Evolutionary conservation across 768 basidiomycete genomes (phyloP).

Genomic region (Rhodotorula graminis): DNA sequence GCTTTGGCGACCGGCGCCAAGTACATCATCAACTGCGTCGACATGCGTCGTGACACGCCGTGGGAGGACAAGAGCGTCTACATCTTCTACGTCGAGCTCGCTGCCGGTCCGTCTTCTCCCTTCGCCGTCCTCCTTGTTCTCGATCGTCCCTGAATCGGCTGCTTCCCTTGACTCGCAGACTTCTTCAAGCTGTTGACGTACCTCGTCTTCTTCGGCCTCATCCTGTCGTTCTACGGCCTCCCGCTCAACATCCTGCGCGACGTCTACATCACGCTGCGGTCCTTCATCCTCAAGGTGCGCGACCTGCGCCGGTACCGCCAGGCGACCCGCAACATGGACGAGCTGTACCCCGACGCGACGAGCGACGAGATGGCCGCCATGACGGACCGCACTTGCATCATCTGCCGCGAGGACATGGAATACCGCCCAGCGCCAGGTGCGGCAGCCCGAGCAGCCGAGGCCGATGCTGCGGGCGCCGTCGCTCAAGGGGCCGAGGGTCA

Average conservation of each 20-base stretch:
- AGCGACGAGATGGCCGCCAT: conserved; percentile 72
- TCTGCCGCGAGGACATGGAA: conserved; percentile 92
- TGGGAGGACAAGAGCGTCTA: conserved; percentile 99
- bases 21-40: conserved; percentile 74
- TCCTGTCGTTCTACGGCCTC: conserved; percentile 87
- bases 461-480: conserved; percentile 10
- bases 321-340: conserved; percentile 94
- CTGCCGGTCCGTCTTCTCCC: conserved; percentile 61
- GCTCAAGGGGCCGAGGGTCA: too few relatives aligned
- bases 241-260: conserved; percentile 96
- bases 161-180: conserved; percentile 54
- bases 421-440: conserved; percentile 43
- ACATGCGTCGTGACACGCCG: conserved; percentile 68
- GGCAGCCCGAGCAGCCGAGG: conserved; percentile 36
- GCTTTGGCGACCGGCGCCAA: conserved; percentile 72
- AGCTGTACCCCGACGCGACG: conserved; percentile 87
- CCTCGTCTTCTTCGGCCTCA: conserved; percentile 85
- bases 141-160: too few relatives aligned
- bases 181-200: conserved; percentile 90
- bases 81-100: conserved; percentile 87
- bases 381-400: conserved; percentile 91
- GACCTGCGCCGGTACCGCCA: conserved; percentile 87
- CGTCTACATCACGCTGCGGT: conserved; percentile 89
- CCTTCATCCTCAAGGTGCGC: conserved; percentile 78
- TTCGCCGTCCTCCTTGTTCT: background rate